Percentiles rank a stretch among this genome's conserved stretches.
These are phyloP conservation scores for Candida caryicola DNA, from an alignment of 805 yeast species.

Conservation along the genomic window DNA sequence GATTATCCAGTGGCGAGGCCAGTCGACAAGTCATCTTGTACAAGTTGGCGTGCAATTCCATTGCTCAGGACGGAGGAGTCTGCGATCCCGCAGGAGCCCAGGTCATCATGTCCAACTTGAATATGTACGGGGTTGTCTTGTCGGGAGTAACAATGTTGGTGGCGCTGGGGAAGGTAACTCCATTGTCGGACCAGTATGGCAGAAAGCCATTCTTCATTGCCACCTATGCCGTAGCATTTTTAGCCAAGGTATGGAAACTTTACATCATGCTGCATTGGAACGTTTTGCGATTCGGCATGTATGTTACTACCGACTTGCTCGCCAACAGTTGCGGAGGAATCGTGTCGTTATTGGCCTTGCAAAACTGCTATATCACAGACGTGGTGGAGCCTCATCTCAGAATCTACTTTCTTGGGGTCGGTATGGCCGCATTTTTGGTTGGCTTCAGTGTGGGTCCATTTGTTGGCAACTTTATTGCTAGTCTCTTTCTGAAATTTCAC, in stretches of 20 bases:
- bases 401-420: slow-evolving; percentile 55
- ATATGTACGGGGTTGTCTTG: slow-evolving; percentile 41
- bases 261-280: slow-evolving; percentile 23
- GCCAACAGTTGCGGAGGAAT: slow-evolving; percentile 63
- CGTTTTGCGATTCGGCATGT: slow-evolving; percentile 30
- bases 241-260: slow-evolving; percentile 23
- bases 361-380: slow-evolving; percentile 73
- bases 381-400: slow-evolving; percentile 62
- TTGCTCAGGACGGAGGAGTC: slow-evolving; percentile 3
- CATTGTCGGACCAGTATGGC: slow-evolving; percentile 39
- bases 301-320: slow-evolving; percentile 45
- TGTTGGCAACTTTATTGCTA: slow-evolving; percentile 41
- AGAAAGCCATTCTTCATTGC: slow-evolving; percentile 27
- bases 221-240: slow-evolving; percentile 15
- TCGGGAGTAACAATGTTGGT: slow-evolving; percentile 47
- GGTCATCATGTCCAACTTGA: slow-evolving; percentile 46
- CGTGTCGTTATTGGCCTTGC: slow-evolving; percentile 51
- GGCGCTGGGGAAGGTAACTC: slow-evolving; percentile 52
- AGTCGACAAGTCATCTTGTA: slow-evolving; percentile 37
- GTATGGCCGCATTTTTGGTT: slow-evolving; percentile 55
- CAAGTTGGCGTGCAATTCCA: slow-evolving; percentile 28
- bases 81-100: slow-evolving; percentile 37
- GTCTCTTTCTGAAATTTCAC: not conserved
- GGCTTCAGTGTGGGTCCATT: slow-evolving; percentile 69
- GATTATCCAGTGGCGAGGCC: slow-evolving; percentile 38